These are phyloP conservation scores for Tylopilus plumbeoviolaceoides DNA, from an alignment of 768 basidiomycete species.

Conservation along the genomic window DNA sequence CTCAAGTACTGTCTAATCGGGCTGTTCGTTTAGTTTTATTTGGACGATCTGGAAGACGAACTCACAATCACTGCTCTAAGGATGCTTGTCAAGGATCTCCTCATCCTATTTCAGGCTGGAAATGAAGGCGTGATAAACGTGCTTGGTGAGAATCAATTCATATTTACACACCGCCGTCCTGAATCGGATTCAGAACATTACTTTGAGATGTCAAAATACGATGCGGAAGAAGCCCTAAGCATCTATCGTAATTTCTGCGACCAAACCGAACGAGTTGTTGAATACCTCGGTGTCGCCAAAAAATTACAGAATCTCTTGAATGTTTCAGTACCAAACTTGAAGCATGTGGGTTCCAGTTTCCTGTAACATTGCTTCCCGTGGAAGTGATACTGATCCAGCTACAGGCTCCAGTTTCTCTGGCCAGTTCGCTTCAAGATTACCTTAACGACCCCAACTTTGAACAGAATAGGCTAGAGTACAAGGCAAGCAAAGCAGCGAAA, in stretches of 20 bases:
- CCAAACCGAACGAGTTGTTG: constrained; percentile 89
- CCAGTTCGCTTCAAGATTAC: constrained; percentile 90
- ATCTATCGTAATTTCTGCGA: constrained; percentile 94
- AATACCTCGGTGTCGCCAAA: constrained; percentile 87
- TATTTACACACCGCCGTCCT: constrained; percentile 16
- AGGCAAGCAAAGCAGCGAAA: constrained; percentile 58
- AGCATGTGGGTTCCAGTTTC: constrained; percentile 56
- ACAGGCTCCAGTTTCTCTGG: constrained; percentile 93
- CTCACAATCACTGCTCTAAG: constrained; percentile 82
- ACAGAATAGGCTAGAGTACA: constrained; percentile 91
- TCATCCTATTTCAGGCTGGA: constrained; percentile 92
- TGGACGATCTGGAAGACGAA: constrained; percentile 91
- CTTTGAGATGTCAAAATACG: constrained; percentile 96
- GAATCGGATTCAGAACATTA: constrained; percentile 69
- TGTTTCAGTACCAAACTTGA: constrained; percentile 89
- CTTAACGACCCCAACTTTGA: constrained; percentile 96
- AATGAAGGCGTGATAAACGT: constrained; percentile 92
- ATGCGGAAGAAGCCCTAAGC: constrained; percentile 76
- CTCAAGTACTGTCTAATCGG: not conserved
- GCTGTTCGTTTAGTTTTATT: constrained; percentile 65
- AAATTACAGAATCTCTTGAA: constrained; percentile 92
- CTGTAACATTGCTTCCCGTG: not conserved
- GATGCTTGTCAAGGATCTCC: constrained; percentile 93
- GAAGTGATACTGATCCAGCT: not conserved
- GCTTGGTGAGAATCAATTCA: constrained; percentile 50